Conservation (phyloP, 140 eudicot genomes). For the Stevia rebaudiana region DNA sequence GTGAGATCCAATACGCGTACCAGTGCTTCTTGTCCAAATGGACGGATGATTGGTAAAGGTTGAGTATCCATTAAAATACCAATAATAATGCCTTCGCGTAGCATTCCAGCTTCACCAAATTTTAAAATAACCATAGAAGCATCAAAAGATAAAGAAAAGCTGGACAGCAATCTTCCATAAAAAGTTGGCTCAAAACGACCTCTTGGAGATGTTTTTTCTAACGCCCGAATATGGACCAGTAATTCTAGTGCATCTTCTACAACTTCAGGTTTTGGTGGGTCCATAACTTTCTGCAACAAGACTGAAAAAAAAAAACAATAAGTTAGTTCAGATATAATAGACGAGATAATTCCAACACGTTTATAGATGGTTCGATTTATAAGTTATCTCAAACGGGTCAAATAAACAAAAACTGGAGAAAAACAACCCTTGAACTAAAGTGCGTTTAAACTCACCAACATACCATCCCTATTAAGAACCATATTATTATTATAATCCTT, state of each 20-base stretch:
- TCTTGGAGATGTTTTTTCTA: slow-evolving; percentile 62
- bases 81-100: slow-evolving; percentile 82
- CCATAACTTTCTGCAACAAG: slow-evolving; percentile 78
- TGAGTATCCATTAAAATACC: slow-evolving; percentile 86
- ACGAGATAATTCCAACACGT: not conserved
- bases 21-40: slow-evolving; percentile 71
- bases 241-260: slow-evolving; percentile 74
- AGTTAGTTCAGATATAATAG: slow-evolving; percentile 7
- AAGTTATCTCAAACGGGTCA: not conserved
- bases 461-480: not conserved
- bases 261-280: slow-evolving; percentile 70
- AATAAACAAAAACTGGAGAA: not conserved
- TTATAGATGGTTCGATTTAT: not conserved
- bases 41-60: slow-evolving; percentile 75
- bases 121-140: slow-evolving; percentile 78
- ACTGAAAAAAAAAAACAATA: slow-evolving; percentile 30
- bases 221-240: slow-evolving; percentile 58
- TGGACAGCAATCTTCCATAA: slow-evolving; percentile 74
- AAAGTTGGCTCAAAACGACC: slow-evolving; percentile 88
- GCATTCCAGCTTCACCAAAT: slow-evolving; percentile 72
- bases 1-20: slow-evolving; percentile 27
- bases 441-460: not conserved
- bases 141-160: slow-evolving; percentile 83
- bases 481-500: not conserved
- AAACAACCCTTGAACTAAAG: not conserved